Conservation (phyloP, 768 basidiomycete species). For the Tulasnella sp. region DNA sequence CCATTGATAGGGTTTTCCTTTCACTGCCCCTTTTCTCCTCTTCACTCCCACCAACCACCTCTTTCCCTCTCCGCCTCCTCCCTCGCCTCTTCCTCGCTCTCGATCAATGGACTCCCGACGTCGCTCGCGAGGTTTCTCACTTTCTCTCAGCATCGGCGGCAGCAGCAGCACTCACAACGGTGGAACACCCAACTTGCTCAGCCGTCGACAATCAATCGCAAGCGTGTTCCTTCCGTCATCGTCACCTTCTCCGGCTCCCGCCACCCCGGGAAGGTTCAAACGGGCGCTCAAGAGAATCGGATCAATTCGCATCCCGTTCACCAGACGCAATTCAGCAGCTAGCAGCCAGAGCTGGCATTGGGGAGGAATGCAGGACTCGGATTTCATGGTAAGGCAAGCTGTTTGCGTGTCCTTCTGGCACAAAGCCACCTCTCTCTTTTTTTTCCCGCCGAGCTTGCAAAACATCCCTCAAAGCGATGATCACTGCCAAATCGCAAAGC, state of each 20-base stretch:
- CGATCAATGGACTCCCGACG: constrained; percentile 1
- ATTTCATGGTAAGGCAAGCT: constrained; percentile 18
- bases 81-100: background rate
- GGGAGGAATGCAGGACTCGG: constrained; percentile 18
- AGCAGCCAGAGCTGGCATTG: background rate
- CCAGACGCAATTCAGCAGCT: background rate
- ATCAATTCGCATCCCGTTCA: constrained; percentile 11
- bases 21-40: background rate
- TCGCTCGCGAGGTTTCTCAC: constrained; percentile 16
- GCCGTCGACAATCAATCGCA: constrained; percentile 20
- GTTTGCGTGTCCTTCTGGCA: background rate
- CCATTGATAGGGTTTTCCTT: background rate
- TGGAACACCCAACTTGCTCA: background rate
- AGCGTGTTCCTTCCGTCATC: constrained; percentile 10
- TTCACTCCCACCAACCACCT: background rate
- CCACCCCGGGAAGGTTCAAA: constrained; percentile 3
- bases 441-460: background rate
- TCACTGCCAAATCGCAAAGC: too few relatives aligned
- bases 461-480: too few relatives aligned
- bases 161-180: background rate
- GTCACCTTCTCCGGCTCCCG: constrained; percentile 7
- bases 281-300: background rate
- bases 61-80: background rate
- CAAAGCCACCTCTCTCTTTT: background rate
- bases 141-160: constrained; percentile 13